phyloP scores from a whole-genome alignment of 306 rosid species.

The Dicorynia guianensis region DNA sequence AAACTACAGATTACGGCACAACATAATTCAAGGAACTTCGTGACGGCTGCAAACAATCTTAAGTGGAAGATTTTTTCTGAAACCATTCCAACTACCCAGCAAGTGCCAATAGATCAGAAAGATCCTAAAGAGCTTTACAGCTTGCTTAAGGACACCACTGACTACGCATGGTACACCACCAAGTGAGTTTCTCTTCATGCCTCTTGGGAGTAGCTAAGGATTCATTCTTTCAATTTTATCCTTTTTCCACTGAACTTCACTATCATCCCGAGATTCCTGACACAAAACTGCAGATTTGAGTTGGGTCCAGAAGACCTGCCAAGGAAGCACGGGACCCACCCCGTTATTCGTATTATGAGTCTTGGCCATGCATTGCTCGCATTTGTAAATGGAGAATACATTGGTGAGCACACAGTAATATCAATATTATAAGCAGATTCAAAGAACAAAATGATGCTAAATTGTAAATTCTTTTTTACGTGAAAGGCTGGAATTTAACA shows the following conservation, averaged over 20 bases:
- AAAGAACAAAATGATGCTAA: not conserved
- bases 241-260: not conserved
- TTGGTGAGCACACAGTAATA: constrained; percentile 58
- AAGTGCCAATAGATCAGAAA: constrained; percentile 21
- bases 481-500: not conserved
- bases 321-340: constrained; percentile 41
- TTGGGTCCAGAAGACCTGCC: constrained; percentile 60
- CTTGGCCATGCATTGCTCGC: constrained; percentile 78
- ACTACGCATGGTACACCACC: constrained; percentile 90
- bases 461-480: not conserved
- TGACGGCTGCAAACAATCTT: constrained; percentile 45
- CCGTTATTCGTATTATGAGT: constrained; percentile 65
- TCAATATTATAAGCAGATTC: not conserved
- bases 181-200: constrained; percentile 48
- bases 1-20: constrained; percentile 70
- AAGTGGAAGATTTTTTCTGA: constrained; percentile 72
- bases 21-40: constrained; percentile 71
- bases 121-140: constrained; percentile 66
- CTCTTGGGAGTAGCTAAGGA: not conserved
- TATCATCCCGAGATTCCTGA: not conserved
- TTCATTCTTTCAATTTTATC: not conserved
- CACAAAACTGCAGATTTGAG: constrained; percentile 55
- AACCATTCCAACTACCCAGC: constrained; percentile 51
- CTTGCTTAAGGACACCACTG: constrained; percentile 74
- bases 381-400: constrained; percentile 63